Conservation (phyloP, 2,329 filamentous ascomycete genomes). For the Cryphonectria japonica region DNA sequence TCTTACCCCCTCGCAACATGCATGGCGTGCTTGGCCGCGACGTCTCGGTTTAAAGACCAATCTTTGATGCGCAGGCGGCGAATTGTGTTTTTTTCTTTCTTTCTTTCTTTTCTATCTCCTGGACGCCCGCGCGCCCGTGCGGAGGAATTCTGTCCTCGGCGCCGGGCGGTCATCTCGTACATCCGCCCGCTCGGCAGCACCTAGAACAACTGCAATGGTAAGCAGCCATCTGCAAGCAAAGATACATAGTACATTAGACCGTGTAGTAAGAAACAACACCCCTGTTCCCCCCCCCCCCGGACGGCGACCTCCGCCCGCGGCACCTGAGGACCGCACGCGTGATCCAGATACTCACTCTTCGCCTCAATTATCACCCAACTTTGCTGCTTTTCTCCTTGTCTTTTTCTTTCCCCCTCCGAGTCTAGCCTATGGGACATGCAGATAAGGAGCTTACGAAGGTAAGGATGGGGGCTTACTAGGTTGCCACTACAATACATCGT, state of each 20-base stretch:
- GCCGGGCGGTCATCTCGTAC: constrained; percentile 7
- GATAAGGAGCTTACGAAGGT: background rate
- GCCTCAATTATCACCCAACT: background rate
- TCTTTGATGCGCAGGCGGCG: background rate
- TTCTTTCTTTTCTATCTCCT: background rate
- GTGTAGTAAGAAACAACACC: background rate
- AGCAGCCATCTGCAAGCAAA: background rate
- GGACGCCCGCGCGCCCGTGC: background rate
- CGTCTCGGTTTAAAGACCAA: background rate
- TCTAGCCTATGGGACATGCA: background rate
- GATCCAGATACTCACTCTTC: background rate
- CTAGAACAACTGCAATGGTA: background rate
- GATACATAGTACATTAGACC: background rate
- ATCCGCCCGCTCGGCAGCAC: background rate
- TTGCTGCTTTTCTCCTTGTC: background rate
- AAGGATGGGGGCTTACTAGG: background rate
- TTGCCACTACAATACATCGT: background rate
- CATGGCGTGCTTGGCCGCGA: background rate
- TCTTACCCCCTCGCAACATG: too few species aligned
- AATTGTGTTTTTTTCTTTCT: background rate
- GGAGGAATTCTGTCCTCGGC: background rate
- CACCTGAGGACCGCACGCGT: background rate
- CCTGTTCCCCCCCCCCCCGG: background rate
- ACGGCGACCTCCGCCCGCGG: background rate
- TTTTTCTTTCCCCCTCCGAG: background rate